phyloP scores from a whole-genome alignment of 2,329 filamentous ascomycete species.

The Lecanicillium sp. region DNA sequence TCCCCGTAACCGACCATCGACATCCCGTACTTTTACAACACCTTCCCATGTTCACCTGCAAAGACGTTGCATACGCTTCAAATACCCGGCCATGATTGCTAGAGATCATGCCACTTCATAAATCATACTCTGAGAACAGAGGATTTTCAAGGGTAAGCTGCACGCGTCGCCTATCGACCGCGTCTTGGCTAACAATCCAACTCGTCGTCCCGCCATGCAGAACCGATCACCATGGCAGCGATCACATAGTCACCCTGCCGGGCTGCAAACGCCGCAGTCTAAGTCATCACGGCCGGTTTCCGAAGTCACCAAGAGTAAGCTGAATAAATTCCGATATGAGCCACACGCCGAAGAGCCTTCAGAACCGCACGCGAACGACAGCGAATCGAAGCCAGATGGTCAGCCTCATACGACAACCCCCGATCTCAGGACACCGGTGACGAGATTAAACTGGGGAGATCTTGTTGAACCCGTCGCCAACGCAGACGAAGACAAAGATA shows the following conservation, averaged over 20 bases:
- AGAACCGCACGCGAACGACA: constrained; percentile 14
- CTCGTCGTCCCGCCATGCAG: constrained; percentile 19
- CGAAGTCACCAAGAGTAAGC: constrained; percentile 51
- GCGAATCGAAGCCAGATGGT: constrained; percentile 3
- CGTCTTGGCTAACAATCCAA: constrained; percentile 3
- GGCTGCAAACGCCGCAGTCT: constrained; percentile 24
- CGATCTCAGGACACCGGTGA: constrained; percentile 35
- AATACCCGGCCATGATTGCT: constrained; percentile 12
- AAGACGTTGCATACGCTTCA: constrained; percentile 4
- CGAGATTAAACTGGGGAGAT: constrained; percentile 50
- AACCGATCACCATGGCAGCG: constrained; percentile 44
- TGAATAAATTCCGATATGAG: constrained; percentile 46
- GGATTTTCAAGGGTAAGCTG: constrained; percentile 22
- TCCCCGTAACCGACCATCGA: constrained; percentile 2
- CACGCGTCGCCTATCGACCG: constrained; percentile 3
- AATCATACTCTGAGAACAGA: constrained; percentile 7
- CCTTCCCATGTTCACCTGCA: constrained; percentile 1
- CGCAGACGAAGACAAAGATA: constrained; percentile 35
- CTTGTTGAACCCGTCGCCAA: constrained; percentile 40
- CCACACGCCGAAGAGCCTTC: constrained; percentile 8
- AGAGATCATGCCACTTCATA: constrained; percentile 19
- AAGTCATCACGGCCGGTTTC: constrained; percentile 43
- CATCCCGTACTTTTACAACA: background rate
- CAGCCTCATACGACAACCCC: background rate
- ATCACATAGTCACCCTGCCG: constrained; percentile 42